These are phyloP conservation scores for Ramaria rubella DNA, from an alignment of 768 basidiomycete species.

Conservation along the genomic window DNA sequence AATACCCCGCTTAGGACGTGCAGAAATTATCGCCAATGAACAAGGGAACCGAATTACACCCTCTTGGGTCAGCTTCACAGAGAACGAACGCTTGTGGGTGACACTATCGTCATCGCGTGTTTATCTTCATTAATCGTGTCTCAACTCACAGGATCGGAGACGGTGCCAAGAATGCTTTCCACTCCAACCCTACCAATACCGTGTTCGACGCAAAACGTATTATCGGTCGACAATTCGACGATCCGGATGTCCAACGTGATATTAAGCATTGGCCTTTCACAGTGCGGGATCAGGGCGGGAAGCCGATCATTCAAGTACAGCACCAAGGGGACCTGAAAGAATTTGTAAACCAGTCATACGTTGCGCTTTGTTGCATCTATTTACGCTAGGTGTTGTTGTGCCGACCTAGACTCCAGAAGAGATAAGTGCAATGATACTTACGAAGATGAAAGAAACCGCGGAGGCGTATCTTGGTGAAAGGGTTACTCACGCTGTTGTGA, in stretches of 20 bases:
- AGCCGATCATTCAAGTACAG: conserved; percentile 37
- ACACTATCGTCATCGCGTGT: conserved; percentile 9
- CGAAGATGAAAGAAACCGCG: conserved; percentile 49
- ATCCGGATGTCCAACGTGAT: conserved; percentile 33
- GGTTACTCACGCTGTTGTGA: conserved; percentile 46
- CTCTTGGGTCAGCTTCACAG: conserved; percentile 13
- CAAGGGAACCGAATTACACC: conserved; percentile 19
- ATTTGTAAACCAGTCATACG: conserved; percentile 31
- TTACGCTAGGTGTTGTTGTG: too few species aligned
- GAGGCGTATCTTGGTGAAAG: conserved; percentile 44
- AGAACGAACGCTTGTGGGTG: conserved; percentile 8
- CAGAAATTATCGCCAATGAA: conserved; percentile 13
- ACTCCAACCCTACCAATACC: conserved; percentile 41
- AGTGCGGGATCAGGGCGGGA: conserved; percentile 32
- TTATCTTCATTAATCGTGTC: conserved; percentile 12
- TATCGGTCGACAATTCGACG: conserved; percentile 28
- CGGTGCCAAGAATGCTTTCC: conserved; percentile 46
- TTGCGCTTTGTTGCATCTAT: neutral
- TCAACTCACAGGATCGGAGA: conserved; percentile 33
- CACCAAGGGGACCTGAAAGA: conserved; percentile 36
- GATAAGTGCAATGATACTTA: conserved; percentile 43
- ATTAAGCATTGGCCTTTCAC: conserved; percentile 37
- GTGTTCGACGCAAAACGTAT: conserved; percentile 43
- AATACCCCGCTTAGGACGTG: neutral
- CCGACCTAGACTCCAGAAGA: conserved; percentile 31